Evolutionary conservation across 495 filamentous ascomycete species (phyloP), one percentile per base, ranked within the genome.

Genomic region (Oleoguttula mirabilis): DNA sequence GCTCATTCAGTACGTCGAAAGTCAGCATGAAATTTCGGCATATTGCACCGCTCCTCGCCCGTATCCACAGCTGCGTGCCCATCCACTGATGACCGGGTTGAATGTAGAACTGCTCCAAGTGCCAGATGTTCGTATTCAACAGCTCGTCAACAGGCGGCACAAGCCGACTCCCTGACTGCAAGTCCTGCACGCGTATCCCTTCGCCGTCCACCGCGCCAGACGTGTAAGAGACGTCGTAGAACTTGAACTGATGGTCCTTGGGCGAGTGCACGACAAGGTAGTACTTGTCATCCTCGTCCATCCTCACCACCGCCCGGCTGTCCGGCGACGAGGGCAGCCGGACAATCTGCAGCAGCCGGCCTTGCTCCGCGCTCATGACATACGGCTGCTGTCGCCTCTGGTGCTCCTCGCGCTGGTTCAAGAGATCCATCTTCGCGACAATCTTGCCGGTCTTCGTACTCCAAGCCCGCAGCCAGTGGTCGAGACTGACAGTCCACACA

Each of bases 41-140:
- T 68, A 59, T 87, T 77, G 47, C 79, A 70, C 51, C 80, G 72
- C 56, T 90, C 80, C 61, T 82, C 79, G 65, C 88, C 80, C 86
- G 62, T 10, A 87, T 71, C 90, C 90, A 99, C 3, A 88, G 41
- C 55, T 85, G 74, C 46, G 77, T 73, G 14, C 58, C 65, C 50
- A 51, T 73, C 54, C 61, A 68, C 57, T 66, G 64, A 31, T 66
- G 60, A 21, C 61, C 62, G 1, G 71, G 57, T 27, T 71, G 73
- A 21, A 93, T 59, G 43, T 76, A 71, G 59, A 95, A 96, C 50
- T 93, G 84, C 10, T 90, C 92, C 80, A 99, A 47, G 83, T 77
- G 36, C 80, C 81, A 45, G 69, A 76, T 38, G 70, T 80, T 45
- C 68, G 80, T 38, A 62, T 64, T 43, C 45, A 64, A 52, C 30